Base-by-base conservation (phyloP, 2,329 filamentous ascomycete species). In the Colletotrichum trifolii region DNA sequence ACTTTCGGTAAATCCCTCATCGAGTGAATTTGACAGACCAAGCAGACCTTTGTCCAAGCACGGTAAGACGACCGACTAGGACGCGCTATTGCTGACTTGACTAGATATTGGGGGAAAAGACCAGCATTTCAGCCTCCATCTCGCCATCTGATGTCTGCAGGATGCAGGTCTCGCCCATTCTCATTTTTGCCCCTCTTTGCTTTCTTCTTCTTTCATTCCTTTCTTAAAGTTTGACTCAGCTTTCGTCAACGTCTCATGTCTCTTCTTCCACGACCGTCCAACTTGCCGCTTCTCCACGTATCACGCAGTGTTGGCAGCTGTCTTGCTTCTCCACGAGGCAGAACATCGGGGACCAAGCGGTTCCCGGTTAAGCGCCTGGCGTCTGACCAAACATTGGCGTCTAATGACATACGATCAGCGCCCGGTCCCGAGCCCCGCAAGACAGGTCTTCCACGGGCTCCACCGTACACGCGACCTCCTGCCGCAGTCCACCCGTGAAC, bases 191-290 rank as follows among this genome's bases (percentile, higher is more conserved):
- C 17, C n/a, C 12, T 35, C 8, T 33, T 10, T 11, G 25, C 45
- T 25, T 17, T 25, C 6, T 17, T 25, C 6, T 11, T 40, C 17
- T 36, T 43, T 40, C 17, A 25, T 55, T 38, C 38, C 33, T 39
- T 55, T 55, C 38, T 55, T 34, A 11, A 54, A 15, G 42, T 35
- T 55, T 36, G 34, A 46, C 53, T 47, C 40, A 46, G 46, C 48
- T 15, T 17, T 47, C 42, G 11, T 35, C 40, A 55, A 11, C 34
- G 3, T 8, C 34, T 15, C 6, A 46, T 4, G 46, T 43, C 42
- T 47, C 33, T 10, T 34, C 17, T 38, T 17, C 42, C 53, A 15
- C 17, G 53, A 8, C 25, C 25, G 25, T 25, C 10, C 46, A 11
- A 6, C 11, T n/a, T 9, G 33, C 46, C 46, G 46, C 25, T 48